Evolutionary conservation across 2,329 filamentous ascomycete species (phyloP), one percentile per base, ranked within the genome.

Genomic region (Purpureocillium takamizusanense): DNA sequence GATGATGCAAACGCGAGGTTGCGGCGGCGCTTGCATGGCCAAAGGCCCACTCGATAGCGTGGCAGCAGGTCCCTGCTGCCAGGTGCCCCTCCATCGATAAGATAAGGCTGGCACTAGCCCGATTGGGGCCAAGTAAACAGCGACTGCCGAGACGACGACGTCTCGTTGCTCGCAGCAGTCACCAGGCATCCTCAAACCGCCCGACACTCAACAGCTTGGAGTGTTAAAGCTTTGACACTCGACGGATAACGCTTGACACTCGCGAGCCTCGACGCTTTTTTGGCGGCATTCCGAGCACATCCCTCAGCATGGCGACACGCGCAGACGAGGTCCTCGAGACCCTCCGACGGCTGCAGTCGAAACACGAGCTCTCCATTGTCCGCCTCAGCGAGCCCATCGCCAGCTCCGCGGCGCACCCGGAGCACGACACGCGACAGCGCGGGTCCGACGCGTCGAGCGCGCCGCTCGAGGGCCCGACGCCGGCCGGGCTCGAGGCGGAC

Each of bases 401-500:
- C 31, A 71, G 73, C 33, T 69, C 74, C 36, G 61, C 45, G 37
- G 50, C 51, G 30, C 50, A 58, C 36, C 61, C 45, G 36, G 50
- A 51, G 30, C 51, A 59, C 46, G 54, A 61, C 57, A 40, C 52
- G 9, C 51, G 55, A 43, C 73, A 74, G 43, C 72, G 83, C 45
- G 79, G 71, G 25, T 94, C 86, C 4, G 85, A 92, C 60, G 77
- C 78, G 34, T 87, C 84, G 27, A 73, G 70, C 46, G 65, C 76
- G 43, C 71, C 74, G 17, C 71, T 79, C 44, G 78, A 82, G 47
- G 77, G 74, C 43, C 76, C 78, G 14, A 86, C 81, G 9, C 87
- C 89, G 0, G 76, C 83, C 13, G 82, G 82, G 14, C 70, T 97
- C 7, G 80, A 86, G 46, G 86, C 85, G 21, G 90, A 97, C 60